Evolutionary conservation across 73 alveolate species (phyloP).

Genomic region (Symbiodinium pilosum): DNA sequence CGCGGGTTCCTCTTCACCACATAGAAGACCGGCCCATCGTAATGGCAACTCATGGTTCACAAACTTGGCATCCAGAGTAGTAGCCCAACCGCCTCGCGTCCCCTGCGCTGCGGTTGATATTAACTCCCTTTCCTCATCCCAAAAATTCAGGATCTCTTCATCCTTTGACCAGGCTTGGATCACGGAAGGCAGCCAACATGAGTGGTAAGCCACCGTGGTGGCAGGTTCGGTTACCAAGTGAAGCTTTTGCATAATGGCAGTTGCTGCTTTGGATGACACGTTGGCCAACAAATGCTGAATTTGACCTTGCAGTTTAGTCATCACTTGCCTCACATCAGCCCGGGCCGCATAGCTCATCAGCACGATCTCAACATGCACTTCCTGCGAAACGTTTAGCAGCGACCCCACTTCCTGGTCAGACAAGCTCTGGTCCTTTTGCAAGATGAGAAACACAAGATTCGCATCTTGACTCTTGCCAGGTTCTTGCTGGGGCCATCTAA

Average conservation of each 20-base stretch:
- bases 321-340: background rate
- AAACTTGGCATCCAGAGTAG: background rate
- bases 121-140: background rate
- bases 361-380: background rate
- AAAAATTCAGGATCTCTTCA: background rate
- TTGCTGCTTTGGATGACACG: background rate
- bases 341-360: background rate
- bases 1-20: background rate
- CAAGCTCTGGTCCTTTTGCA: background rate
- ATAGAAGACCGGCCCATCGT: constrained; percentile 36
- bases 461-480: background rate
- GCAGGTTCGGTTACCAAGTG: constrained; percentile 1
- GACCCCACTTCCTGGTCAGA: background rate
- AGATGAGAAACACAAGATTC: background rate
- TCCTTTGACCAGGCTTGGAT: constrained; percentile 14
- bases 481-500: background rate
- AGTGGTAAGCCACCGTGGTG: background rate
- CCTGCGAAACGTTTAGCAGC: background rate
- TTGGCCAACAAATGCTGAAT: background rate
- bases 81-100: background rate
- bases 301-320: background rate
- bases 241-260: background rate
- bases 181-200: constrained; percentile 58
- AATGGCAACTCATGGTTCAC: background rate
- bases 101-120: background rate